phyloP scores from a whole-genome alignment of 2,329 filamentous ascomycete genomes.

The Fusarium cicatricum region DNA sequence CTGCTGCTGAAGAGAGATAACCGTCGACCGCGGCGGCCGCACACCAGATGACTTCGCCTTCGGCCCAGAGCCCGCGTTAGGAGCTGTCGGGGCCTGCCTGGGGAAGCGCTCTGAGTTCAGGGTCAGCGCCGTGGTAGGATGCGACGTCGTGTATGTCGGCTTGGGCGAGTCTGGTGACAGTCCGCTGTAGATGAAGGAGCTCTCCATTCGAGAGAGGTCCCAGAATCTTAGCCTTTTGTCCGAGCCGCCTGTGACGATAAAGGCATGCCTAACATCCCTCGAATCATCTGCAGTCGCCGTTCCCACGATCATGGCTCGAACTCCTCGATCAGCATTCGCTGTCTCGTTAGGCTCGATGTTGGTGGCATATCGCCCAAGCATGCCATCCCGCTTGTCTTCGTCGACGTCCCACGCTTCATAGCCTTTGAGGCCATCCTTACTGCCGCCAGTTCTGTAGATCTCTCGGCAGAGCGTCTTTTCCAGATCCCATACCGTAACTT shows the following conservation, averaged over 20 bases:
- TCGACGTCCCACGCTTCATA: constrained; percentile 92
- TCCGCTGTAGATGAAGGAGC: constrained; percentile 83
- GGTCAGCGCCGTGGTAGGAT: constrained; percentile 69
- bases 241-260: constrained; percentile 85
- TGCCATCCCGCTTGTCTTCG: constrained; percentile 85
- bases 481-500: constrained; percentile 95
- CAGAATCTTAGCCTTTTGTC: constrained; percentile 94
- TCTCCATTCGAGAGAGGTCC: constrained; percentile 82
- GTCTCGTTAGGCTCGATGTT: constrained; percentile 69
- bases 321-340: constrained; percentile 68
- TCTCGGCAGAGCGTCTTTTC: constrained; percentile 90
- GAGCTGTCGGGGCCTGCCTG: constrained; percentile 46
- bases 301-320: constrained; percentile 78
- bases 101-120: constrained; percentile 72
- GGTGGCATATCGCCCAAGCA: constrained; percentile 85
- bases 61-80: constrained; percentile 43
- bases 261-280: constrained; percentile 78
- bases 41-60: constrained; percentile 44
- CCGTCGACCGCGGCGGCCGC: constrained; percentile 75
- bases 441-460: constrained; percentile 78
- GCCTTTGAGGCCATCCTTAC: constrained; percentile 66
- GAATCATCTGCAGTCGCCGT: constrained; percentile 75
- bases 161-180: constrained; percentile 73
- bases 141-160: constrained; percentile 74
- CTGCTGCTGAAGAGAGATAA: constrained; percentile 89